phyloP scores from a whole-genome alignment of 257 asterid genomes.

The Ballota nigra region DNA sequence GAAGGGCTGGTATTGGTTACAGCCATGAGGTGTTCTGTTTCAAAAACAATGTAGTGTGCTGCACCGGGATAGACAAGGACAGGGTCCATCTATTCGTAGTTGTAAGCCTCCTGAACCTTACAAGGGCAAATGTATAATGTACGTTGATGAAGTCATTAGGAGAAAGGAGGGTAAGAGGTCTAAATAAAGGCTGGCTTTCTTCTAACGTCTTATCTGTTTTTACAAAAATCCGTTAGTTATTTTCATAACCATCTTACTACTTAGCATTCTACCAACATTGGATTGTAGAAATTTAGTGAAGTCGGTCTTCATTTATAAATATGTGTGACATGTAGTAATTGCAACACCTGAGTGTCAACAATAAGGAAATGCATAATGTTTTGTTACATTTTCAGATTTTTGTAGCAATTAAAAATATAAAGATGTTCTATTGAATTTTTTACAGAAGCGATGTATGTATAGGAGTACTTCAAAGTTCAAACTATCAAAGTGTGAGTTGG shows the following conservation, averaged over 20 bases:
- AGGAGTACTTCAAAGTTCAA: no score
- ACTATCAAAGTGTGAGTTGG: no score
- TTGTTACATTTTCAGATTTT: background rate
- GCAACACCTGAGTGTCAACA: no score
- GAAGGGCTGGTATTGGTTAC: slow-evolving; percentile 24
- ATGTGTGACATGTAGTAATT: no score
- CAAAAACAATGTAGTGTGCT: slow-evolving; percentile 25
- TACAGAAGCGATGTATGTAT: no score
- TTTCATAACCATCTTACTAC: background rate
- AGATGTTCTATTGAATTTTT: no score
- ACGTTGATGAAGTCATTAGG: slow-evolving; percentile 27
- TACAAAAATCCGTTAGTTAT: no score
- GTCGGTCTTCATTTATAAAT: background rate
- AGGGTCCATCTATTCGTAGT: slow-evolving; percentile 24
- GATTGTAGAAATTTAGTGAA: background rate
- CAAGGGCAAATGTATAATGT: slow-evolving; percentile 30
- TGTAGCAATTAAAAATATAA: background rate
- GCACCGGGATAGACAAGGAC: slow-evolving; percentile 27
- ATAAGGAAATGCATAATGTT: background rate
- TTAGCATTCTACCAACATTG: background rate
- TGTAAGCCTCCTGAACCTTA: slow-evolving; percentile 28
- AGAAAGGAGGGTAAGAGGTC: slow-evolving; percentile 30
- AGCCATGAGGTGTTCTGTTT: slow-evolving; percentile 28
- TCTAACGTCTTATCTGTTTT: no score
- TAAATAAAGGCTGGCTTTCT: no score